These are phyloP conservation scores for Pholiota adiposa DNA, from an alignment of 1,284 basidiomycete genomes.

Conservation along the genomic window DNA sequence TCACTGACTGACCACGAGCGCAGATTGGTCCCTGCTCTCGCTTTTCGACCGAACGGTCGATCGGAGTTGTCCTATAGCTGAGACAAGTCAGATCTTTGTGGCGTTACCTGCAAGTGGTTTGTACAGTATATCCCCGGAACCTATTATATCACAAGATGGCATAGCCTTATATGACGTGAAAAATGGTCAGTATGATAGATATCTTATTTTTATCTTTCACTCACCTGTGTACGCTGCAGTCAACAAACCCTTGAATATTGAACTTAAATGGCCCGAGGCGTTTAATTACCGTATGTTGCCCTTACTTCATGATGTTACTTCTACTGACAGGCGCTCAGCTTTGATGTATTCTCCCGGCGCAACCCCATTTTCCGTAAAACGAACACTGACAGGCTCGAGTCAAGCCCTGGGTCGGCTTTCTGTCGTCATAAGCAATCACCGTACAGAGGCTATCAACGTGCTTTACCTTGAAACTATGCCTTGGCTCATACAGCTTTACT, in stretches of 20 bases:
- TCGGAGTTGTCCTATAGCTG: conserved; percentile 62
- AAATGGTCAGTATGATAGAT: conserved; percentile 37
- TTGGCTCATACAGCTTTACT: conserved; percentile 89
- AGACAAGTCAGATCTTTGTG: conserved; percentile 56
- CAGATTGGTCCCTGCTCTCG: conserved; percentile 82
- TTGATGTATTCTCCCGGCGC: conserved; percentile 23
- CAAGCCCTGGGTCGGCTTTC: conserved; percentile 80
- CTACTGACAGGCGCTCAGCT: conserved; percentile 17
- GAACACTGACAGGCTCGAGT: conserved; percentile 76
- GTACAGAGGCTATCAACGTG: conserved; percentile 51
- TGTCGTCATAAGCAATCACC: conserved; percentile 72
- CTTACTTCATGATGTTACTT: not conserved
- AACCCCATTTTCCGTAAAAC: conserved; percentile 64
- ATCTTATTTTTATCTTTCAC: conserved; percentile 16
- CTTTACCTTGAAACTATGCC: conserved; percentile 93
- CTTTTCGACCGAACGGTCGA: conserved; percentile 75
- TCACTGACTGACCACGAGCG: conserved; percentile 13
- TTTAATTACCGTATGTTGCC: conserved; percentile 61
- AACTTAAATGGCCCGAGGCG: conserved; percentile 60
- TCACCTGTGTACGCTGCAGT: conserved; percentile 29
- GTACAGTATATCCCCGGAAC: conserved; percentile 56
- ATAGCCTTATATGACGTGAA: conserved; percentile 54
- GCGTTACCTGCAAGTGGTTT: conserved; percentile 43
- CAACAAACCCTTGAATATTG: conserved; percentile 52
- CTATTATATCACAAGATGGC: conserved; percentile 35